Conservation (phyloP, 1,284 basidiomycete species). For the Coniophora puteana region DNA sequence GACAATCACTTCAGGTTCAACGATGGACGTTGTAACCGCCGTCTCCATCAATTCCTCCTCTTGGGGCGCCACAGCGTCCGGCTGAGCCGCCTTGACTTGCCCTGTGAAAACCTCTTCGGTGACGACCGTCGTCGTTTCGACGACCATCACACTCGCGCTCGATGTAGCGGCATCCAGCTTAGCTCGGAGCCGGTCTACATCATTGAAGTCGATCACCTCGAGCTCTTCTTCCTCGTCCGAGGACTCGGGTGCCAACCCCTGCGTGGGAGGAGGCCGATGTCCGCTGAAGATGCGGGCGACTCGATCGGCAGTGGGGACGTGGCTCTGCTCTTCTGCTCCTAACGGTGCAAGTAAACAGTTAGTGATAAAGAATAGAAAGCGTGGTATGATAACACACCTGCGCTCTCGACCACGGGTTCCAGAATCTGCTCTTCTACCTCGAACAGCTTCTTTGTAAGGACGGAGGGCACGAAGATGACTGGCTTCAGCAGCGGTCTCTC, state of each 20-base stretch:
- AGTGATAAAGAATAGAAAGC: slow-evolving; percentile 1
- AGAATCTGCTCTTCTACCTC: slow-evolving; percentile 64
- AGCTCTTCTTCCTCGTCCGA: slow-evolving; percentile 32
- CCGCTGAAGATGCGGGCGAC: slow-evolving; percentile 58
- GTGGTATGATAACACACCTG: slow-evolving; percentile 35
- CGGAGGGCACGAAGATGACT: slow-evolving; percentile 63
- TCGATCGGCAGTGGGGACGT: slow-evolving; percentile 62
- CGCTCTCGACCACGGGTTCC: slow-evolving; percentile 47
- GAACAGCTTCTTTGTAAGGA: slow-evolving; percentile 55
- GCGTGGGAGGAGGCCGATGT: slow-evolving; percentile 17
- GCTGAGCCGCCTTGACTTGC: not conserved
- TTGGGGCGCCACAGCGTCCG: not conserved
- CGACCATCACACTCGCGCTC: slow-evolving; percentile 12
- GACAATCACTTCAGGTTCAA: no score
- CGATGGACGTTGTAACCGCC: no score
- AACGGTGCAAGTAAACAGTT: slow-evolving; percentile 4
- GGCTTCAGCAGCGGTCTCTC: slow-evolving; percentile 62
- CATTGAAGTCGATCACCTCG: slow-evolving; percentile 64
- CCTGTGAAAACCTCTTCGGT: slow-evolving; percentile 43
- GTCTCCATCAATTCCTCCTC: no score
- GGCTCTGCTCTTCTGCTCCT: slow-evolving; percentile 47
- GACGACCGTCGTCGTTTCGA: slow-evolving; percentile 14
- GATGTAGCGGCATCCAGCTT: slow-evolving; percentile 29
- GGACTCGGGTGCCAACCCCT: slow-evolving; percentile 8
- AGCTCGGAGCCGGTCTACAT: slow-evolving; percentile 44